These are phyloP conservation scores for Quercus cerris DNA, from an alignment of 306 rosid species.

Conservation along the genomic window DNA sequence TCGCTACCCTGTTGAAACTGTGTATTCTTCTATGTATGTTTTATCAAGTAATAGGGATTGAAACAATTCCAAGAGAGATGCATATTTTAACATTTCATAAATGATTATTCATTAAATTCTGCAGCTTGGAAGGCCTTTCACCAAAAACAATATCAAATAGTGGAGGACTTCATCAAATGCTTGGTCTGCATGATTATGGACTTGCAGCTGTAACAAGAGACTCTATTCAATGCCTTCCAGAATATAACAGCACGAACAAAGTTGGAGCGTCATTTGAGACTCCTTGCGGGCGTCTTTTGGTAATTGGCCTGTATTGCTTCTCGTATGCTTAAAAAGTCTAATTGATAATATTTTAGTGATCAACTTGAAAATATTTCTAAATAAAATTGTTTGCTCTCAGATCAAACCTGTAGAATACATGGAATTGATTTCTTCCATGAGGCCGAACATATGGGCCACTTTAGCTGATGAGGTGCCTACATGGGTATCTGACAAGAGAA, in stretches of 20 bases:
- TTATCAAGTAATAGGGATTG: too few relatives aligned
- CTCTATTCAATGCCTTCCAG: conserved; percentile 73
- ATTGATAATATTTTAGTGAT: neutral
- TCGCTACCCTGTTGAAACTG: too few relatives aligned
- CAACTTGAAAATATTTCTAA: neutral
- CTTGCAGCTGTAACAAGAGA: conserved; percentile 74
- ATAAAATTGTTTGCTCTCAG: conserved; percentile 33
- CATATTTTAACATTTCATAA: neutral
- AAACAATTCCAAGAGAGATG: neutral
- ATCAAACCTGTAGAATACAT: conserved; percentile 74
- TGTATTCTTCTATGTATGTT: too few relatives aligned
- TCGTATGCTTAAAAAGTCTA: neutral
- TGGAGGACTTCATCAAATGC: conserved; percentile 77
- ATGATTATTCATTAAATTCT: conserved; percentile 8
- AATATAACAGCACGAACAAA: conserved; percentile 49
- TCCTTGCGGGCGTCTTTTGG: conserved; percentile 82
- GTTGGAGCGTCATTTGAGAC: conserved; percentile 84
- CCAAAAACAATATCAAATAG: conserved; percentile 51
- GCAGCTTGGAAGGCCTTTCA: conserved; percentile 77
- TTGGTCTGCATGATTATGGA: conserved; percentile 59
- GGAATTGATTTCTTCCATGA: conserved; percentile 70
- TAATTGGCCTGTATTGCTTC: conserved; percentile 26
- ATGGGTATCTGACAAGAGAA: conserved; percentile 84
- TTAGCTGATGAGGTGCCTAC: conserved; percentile 95
- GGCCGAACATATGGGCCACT: conserved; percentile 77